A percentile compares a stretch with the other conserved stretches of the same genome.
Conservation (phyloP, 2,329 filamentous ascomycete species). For the Monilinia laxa region DNA sequence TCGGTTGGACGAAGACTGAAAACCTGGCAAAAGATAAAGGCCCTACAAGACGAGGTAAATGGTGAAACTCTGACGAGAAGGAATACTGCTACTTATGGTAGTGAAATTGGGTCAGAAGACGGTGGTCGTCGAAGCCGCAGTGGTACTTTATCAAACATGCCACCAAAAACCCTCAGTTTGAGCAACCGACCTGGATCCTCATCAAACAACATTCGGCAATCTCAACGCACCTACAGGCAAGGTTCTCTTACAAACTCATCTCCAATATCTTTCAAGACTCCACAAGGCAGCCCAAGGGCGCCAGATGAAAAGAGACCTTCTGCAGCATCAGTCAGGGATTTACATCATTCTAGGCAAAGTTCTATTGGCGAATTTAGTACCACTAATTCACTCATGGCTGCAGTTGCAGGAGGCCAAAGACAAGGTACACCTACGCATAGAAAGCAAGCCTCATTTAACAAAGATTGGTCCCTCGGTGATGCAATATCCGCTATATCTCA, state of each 20-base stretch:
- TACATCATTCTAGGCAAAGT: slow-evolving; percentile 82
- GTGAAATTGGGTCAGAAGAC: slow-evolving; percentile 59
- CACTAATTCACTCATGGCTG: slow-evolving; percentile 44
- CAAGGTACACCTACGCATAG: slow-evolving; percentile 47
- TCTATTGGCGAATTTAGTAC: slow-evolving; percentile 53
- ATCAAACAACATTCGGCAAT: slow-evolving; percentile 34
- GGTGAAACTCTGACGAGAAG: slow-evolving; percentile 50
- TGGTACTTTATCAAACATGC: slow-evolving; percentile 33
- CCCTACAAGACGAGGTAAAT: slow-evolving; percentile 82
- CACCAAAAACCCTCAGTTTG: slow-evolving; percentile 38
- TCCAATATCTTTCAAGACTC: slow-evolving; percentile 44
- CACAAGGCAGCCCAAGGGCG: slow-evolving; percentile 42
- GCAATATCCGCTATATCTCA: slow-evolving; percentile 34
- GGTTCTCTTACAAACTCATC: slow-evolving; percentile 47
- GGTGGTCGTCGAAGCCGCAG: slow-evolving; percentile 47
- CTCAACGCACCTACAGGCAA: slow-evolving; percentile 34
- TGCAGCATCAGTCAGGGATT: slow-evolving; percentile 75
- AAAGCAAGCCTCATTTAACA: slow-evolving; percentile 68
- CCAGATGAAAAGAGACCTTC: slow-evolving; percentile 61
- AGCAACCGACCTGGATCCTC: slow-evolving; percentile 35
- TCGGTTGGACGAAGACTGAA: slow-evolving; percentile 86
- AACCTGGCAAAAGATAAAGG: slow-evolving; percentile 96
- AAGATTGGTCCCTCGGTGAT: slow-evolving; percentile 65
- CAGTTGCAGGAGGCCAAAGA: slow-evolving; percentile 39
- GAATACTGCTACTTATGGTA: slow-evolving; percentile 57